Conservation (phyloP, 192 early-diverging fungal genomes). For the Gryganskiella cystojenkinii region DNA sequence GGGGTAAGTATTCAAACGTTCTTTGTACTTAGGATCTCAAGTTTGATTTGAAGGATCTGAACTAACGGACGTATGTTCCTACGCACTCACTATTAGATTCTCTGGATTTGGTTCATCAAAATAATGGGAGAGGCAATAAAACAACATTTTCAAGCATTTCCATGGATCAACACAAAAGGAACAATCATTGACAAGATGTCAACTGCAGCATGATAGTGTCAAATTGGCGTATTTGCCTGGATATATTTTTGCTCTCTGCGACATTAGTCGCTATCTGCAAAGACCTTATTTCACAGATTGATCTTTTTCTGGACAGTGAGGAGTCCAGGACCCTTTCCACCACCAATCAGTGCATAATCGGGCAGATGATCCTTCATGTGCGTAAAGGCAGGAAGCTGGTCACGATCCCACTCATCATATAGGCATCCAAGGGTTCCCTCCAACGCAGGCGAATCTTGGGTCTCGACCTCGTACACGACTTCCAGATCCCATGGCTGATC, state of each 20-base stretch:
- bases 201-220: too few species aligned
- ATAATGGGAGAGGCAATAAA: neutral
- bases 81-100: conserved; percentile 46
- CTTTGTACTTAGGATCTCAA: too few species aligned
- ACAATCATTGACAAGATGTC: neutral
- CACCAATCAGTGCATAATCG: conserved; percentile 43
- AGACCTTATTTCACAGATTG: conserved; percentile 6
- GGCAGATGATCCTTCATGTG: conserved; percentile 50
- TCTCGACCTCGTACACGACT: conserved; percentile 25
- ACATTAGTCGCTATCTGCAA: too few species aligned
- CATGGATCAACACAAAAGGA: neutral
- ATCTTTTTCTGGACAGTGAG: conserved; percentile 38
- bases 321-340: conserved; percentile 45
- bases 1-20: conserved; percentile 58
- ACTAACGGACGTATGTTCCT: too few species aligned
- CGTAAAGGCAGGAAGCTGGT: conserved; percentile 59
- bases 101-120: conserved; percentile 68
- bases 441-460: conserved; percentile 24
- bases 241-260: too few species aligned
- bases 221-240: too few species aligned
- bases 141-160: neutral
- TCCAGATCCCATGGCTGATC: conserved; percentile 27
- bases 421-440: conserved; percentile 49
- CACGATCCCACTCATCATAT: conserved; percentile 65
- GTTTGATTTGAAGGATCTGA: too few species aligned